phyloP scores from a whole-genome alignment of 257 asterid genomes.

The Ehretia macrophylla region DNA sequence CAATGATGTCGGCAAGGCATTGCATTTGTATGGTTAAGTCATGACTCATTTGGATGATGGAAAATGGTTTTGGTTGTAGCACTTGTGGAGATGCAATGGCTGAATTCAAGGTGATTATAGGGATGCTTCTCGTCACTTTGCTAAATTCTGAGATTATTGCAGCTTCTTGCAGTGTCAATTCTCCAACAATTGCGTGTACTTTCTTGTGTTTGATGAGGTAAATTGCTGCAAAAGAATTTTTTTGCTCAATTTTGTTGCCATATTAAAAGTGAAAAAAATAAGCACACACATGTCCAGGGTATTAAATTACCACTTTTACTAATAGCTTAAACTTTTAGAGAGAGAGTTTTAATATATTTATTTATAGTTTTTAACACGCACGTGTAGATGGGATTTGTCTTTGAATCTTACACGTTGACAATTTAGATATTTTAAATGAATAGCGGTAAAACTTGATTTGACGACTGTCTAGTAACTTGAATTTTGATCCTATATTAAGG shows the following conservation, averaged over 20 bases:
- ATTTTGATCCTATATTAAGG: no score
- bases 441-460: no score
- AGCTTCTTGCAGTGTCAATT: slow-evolving; percentile 45
- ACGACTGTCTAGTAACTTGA: no score
- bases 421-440: no score
- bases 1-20: slow-evolving; percentile 42
- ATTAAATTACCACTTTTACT: no score
- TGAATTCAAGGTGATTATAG: slow-evolving; percentile 33
- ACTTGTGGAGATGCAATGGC: slow-evolving; percentile 22
- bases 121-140: slow-evolving; percentile 12
- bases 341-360: no score
- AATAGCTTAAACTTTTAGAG: no score
- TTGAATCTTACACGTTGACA: no score
- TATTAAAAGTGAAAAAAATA: no score
- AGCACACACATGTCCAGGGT: no score
- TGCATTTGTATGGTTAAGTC: slow-evolving; percentile 27
- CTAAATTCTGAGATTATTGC: slow-evolving; percentile 26
- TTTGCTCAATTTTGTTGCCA: neutral
- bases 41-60: slow-evolving; percentile 20
- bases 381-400: no score
- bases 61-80: neutral
- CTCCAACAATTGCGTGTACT: slow-evolving; percentile 40
- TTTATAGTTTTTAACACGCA: no score
- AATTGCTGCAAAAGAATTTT: slow-evolving; percentile 21
- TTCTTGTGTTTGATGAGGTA: slow-evolving; percentile 28